These are phyloP conservation scores for Physcomitrium patens DNA, from an alignment of 225 moss, liverwort and hornwort species.

Conservation along the genomic window DNA sequence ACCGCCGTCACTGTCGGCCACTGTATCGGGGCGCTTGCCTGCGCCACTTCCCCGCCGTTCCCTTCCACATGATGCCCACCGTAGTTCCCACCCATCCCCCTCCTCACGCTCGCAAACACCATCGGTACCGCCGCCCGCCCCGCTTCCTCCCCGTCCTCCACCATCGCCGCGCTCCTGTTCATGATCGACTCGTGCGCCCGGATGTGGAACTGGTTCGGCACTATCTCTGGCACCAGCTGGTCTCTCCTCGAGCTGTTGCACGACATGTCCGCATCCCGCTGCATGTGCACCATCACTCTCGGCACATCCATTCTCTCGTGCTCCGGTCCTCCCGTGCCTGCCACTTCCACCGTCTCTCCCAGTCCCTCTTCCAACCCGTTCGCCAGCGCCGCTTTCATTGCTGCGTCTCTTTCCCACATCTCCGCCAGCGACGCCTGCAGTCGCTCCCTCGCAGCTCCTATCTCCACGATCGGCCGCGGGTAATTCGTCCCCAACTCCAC, in stretches of 20 bases:
- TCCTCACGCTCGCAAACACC: constrained; percentile 7
- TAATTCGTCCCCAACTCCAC: constrained; percentile 94
- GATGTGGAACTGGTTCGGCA: constrained; percentile 77
- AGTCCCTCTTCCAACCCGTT: constrained; percentile 95
- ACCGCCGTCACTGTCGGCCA: constrained; percentile 56
- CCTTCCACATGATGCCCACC: constrained; percentile 30
- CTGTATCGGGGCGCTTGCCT: constrained; percentile 44
- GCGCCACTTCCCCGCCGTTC: constrained; percentile 27
- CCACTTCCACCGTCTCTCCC: constrained; percentile 86
- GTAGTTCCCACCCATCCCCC: constrained; percentile 19
- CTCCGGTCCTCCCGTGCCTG: constrained; percentile 64
- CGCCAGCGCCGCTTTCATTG: constrained; percentile 72
- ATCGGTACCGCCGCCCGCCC: no score
- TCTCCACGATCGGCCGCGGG: constrained; percentile 89
- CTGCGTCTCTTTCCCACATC: constrained; percentile 99
- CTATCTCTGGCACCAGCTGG: constrained; percentile 88
- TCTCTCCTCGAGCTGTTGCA: constrained; percentile 77
- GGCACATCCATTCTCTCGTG: constrained; percentile 88
- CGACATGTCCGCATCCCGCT: constrained; percentile 60
- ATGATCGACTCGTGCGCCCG: constrained; percentile 84
- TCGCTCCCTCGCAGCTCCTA: constrained; percentile 68
- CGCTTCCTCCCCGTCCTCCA: constrained; percentile 62
- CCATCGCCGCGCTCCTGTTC: constrained; percentile 50
- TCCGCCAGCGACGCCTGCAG: constrained; percentile 83
- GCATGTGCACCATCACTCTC: constrained; percentile 74